Evolutionary conservation across 1,284 basidiomycete species (phyloP), one percentile per base, ranked within the genome.

Genomic region (Microbotryum saponariae): DNA sequence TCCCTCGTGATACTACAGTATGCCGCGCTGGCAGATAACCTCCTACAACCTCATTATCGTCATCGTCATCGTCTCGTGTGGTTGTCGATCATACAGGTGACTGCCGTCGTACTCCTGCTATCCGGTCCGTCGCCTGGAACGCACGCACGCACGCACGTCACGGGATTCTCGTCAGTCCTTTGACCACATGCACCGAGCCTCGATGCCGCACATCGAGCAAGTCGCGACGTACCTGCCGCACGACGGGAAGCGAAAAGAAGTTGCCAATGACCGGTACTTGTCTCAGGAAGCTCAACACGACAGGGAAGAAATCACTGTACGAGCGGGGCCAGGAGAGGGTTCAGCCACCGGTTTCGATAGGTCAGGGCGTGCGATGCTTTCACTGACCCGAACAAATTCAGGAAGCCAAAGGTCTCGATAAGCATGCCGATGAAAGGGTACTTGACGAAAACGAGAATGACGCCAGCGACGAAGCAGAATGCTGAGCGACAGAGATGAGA

Each of bases 281-380:
- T 67, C 96, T 82, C 68, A 98, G 78, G 81, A 98, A 97, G 53
- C 90, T 93, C 62, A 99, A 80, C 62, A 98, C 89, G 61, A 97
- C 94, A 6, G 96, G 96, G 84, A 98, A 98, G 81, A 99, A 99
- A 77, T 97, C 94, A 54, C 94, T 98, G 77, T 62, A 46, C 58
- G 6, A 16, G 23, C 2, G 5, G 37, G 5, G 16, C 10, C 9
- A n/a, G 42, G 14, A 42, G 14, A 25, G 54, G 33, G 33, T 31
- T 31, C 9, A 31, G 31, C 31, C 9, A 31, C 31, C 31, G 31
- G 31, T n/a, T 16, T 61, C 31, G 50, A 27, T 20, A 23, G 25
- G 20, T 45, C 9, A 31, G 48, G 9, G n/a, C 9, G 23, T 3
- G 21, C 45, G 31, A 51, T 56, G 52, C 18, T 37, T 25, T 12